Conservation (phyloP, 2,329 filamentous ascomycete genomes). For the Talaromyces verruculosus region DNA sequence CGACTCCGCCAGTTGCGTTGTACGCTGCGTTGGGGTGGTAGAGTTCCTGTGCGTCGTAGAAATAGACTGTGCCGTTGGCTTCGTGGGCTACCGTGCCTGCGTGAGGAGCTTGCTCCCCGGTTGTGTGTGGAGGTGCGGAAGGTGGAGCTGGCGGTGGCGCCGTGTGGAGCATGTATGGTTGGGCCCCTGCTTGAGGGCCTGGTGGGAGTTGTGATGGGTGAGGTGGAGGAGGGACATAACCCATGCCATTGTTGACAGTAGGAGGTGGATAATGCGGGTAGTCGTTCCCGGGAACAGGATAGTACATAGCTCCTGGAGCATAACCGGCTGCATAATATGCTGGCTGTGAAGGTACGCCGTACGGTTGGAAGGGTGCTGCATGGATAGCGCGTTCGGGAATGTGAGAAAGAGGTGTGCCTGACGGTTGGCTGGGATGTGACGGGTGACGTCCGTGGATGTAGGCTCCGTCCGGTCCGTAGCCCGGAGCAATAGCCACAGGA, state of each 20-base stretch:
- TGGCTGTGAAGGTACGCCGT: slow-evolving; percentile 57
- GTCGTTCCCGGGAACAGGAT: slow-evolving; percentile 46
- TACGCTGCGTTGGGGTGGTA: slow-evolving; percentile 55
- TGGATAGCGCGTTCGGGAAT: slow-evolving; percentile 92
- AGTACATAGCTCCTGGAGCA: slow-evolving; percentile 65
- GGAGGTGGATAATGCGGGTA: slow-evolving; percentile 25
- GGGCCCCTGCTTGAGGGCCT: slow-evolving; percentile 9
- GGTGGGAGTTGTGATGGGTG: slow-evolving; percentile 5
- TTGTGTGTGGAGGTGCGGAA: slow-evolving; percentile 5
- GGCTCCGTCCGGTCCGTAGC: slow-evolving; percentile 52
- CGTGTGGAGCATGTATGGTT: slow-evolving; percentile 18
- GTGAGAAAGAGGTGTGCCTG: slow-evolving; percentile 81
- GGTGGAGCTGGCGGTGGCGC: slow-evolving; percentile 12
- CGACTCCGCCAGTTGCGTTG: slow-evolving; percentile 54
- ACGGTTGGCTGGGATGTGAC: slow-evolving; percentile 69
- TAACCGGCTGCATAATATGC: slow-evolving; percentile 61
- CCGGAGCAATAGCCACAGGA: slow-evolving; percentile 68
- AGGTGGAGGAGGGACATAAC: slow-evolving; percentile 29
- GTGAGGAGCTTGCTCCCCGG: slow-evolving; percentile 36
- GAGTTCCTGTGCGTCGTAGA: slow-evolving; percentile 84
- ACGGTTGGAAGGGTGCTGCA: slow-evolving; percentile 83
- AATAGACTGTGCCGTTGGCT: slow-evolving; percentile 94
- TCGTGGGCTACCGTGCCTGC: slow-evolving; percentile 74
- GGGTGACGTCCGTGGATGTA: slow-evolving; percentile 66
- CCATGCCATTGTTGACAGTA: slow-evolving; percentile 37